Conservation (phyloP, 2,329 filamentous ascomycete species). For the Calonectria hawksworthii region DNA sequence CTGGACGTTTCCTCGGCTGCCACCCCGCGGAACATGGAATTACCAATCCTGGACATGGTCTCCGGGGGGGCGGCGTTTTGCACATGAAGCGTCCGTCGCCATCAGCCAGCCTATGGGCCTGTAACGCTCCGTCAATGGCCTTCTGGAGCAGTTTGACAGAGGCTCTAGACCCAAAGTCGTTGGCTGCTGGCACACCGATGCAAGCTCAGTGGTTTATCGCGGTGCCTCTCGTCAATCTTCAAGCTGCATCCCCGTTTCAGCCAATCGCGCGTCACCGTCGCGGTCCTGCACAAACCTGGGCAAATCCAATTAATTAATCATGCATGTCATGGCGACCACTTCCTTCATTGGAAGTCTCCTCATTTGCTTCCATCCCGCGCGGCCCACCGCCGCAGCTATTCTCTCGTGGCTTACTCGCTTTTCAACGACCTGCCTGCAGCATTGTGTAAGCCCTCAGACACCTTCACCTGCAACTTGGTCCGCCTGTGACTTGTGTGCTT, state of each 20-base stretch:
- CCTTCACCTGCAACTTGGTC: slow-evolving; percentile 18
- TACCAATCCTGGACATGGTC: slow-evolving; percentile 31
- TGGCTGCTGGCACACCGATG: slow-evolving; percentile 19
- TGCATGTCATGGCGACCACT: slow-evolving; percentile 44
- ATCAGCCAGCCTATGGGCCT: slow-evolving; percentile 27
- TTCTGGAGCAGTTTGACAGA: slow-evolving; percentile 23
- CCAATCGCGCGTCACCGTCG: slow-evolving; percentile 37
- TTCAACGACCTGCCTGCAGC: slow-evolving; percentile 15
- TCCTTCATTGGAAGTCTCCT: slow-evolving; percentile 28
- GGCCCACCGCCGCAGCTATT: slow-evolving; percentile 3
- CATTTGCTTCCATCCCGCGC: slow-evolving; percentile 14
- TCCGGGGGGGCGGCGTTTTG: slow-evolving; percentile 32
- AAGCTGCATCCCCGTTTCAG: slow-evolving; percentile 28
- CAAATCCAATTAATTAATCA: slow-evolving; percentile 45
- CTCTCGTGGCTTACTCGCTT: slow-evolving; percentile 14
- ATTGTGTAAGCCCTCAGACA: slow-evolving; percentile 23
- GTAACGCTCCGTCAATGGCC: slow-evolving; percentile 19
- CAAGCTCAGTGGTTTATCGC: slow-evolving; percentile 30
- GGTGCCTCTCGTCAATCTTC: slow-evolving; percentile 33
- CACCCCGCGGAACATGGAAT: slow-evolving; percentile 23
- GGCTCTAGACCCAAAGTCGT: slow-evolving; percentile 13
- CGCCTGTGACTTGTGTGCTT: slow-evolving; percentile 13
- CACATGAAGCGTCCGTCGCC: slow-evolving; percentile 23
- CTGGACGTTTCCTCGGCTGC: slow-evolving; percentile 24
- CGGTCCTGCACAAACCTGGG: slow-evolving; percentile 30